phyloP scores from a whole-genome alignment of 331 rosid genomes.

The Malus hybrid region DNA sequence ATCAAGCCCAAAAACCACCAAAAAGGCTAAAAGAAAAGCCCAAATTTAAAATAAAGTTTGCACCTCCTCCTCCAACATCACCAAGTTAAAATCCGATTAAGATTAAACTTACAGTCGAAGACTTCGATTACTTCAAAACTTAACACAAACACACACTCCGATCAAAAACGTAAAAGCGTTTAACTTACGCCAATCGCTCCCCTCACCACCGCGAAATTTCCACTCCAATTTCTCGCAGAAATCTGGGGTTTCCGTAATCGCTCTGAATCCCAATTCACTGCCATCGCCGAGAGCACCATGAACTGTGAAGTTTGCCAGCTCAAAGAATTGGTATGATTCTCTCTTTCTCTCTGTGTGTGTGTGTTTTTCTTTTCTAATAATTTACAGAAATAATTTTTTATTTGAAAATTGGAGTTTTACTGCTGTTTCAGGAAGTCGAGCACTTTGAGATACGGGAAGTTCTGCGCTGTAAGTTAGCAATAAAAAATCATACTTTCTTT shows the following conservation, averaged over 20 bases:
- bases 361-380: neutral
- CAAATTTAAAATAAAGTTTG: neutral
- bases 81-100: neutral
- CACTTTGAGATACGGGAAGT: conserved; percentile 90
- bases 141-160: neutral
- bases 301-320: conserved; percentile 97
- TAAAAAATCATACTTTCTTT: neutral
- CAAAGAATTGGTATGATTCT: conserved; percentile 60
- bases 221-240: neutral
- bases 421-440: conserved; percentile 57
- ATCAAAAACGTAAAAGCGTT: neutral
- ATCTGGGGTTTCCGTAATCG: conserved; percentile 27
- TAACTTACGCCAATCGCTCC: neutral
- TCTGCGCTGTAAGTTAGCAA: conserved; percentile 60
- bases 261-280: neutral
- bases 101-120: neutral
- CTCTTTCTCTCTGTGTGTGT: neutral
- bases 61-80: neutral
- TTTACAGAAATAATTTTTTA: neutral
- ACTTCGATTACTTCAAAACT: conserved; percentile 2
- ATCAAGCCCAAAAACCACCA: neutral
- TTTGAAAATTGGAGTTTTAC: neutral
- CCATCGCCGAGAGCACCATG: conserved; percentile 28
- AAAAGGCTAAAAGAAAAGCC: neutral
- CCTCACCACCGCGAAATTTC: neutral